Percentiles rank a stretch among this genome's conserved stretches.
These are phyloP conservation scores for Pulveroboletus sp. DNA, from an alignment of 768 basidiomycete genomes.

Conservation along the genomic window DNA sequence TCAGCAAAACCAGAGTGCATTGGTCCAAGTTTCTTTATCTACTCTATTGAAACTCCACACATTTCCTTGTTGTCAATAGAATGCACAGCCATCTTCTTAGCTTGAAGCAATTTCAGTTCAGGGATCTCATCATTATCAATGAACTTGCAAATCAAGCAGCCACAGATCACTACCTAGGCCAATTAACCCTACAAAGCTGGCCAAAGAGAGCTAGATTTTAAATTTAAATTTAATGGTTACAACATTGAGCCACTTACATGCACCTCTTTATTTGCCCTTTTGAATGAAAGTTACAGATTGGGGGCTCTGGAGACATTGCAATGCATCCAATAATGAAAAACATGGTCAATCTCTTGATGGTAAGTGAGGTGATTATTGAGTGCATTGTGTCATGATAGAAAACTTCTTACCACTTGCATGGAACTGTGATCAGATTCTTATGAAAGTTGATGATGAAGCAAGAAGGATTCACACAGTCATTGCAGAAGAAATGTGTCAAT, in stretches of 20 bases:
- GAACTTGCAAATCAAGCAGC: neutral
- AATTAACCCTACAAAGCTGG: too few relatives aligned
- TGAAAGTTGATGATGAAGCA: neutral
- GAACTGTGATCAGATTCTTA: too few relatives aligned
- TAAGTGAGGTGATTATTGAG: too few relatives aligned
- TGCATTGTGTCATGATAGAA: too few relatives aligned
- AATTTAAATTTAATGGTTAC: neutral
- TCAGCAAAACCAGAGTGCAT: neutral
- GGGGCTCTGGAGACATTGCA: too few relatives aligned
- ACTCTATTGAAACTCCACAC: neutral
- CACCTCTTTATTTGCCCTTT: neutral
- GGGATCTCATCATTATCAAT: slow-evolving; percentile 9
- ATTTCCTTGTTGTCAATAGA: neutral
- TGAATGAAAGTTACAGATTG: neutral
- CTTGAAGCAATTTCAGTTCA: slow-evolving; percentile 6
- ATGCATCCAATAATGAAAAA: too few relatives aligned
- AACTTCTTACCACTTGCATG: too few relatives aligned
- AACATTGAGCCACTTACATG: neutral
- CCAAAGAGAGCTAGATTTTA: too few relatives aligned
- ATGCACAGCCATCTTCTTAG: neutral
- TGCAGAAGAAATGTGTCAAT: too few relatives aligned
- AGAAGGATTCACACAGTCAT: too few relatives aligned
- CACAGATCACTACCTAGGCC: neutral
- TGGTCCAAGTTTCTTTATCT: neutral
- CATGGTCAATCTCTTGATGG: too few relatives aligned